Base-by-base conservation (phyloP, 257 asterid genomes). In the Parsonsia alboflavescens region DNA sequence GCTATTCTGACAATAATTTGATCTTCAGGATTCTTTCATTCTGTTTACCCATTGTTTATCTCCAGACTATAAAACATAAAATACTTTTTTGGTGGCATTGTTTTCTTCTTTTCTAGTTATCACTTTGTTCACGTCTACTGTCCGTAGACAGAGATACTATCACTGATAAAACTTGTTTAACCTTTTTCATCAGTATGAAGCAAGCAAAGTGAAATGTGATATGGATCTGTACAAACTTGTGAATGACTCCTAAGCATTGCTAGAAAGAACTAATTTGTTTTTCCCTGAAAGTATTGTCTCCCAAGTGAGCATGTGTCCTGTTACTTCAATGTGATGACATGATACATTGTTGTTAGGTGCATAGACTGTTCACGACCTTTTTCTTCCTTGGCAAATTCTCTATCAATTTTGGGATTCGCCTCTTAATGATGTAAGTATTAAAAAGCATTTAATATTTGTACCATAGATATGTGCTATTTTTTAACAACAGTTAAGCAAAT, bases 361-460 rank as follows among this genome's bases (percentile, higher is more conserved):
- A 96, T 93, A 88, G 96, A 63, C 84, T 90, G 73, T 61, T 95
- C 45, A 85, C 99, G 53, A 89, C 85, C 80, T 93, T 92, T 84
- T 90, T 95, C 79, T 94, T 89, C 78, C 96, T 95, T 13, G 99
- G 98, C 4, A 79, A 76, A 61, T 95, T 95, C 75, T 95, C 99
- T 5, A 85, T 95, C 84, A 95, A 95, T 83, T 95, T 95, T 77
- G 99, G 93, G 78, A 95, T 95, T 79, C 99, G 99, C 82, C 97
- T 95, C 80, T 79, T 95, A 68, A 92, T 95, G 99, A 88, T 95
- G 99, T 95, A 89, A 65, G 99, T 80, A 54, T 76, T 46, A 75
- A 63, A 39, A 33, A 72, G 21, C 19, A 36, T 77, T 46, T 52
- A 17, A 16, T 54, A 44, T 30, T 15, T 57, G n/a, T 22, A 36